Conservation (phyloP, 257 asterid species). For the Dorcoceras hygrometricum region DNA sequence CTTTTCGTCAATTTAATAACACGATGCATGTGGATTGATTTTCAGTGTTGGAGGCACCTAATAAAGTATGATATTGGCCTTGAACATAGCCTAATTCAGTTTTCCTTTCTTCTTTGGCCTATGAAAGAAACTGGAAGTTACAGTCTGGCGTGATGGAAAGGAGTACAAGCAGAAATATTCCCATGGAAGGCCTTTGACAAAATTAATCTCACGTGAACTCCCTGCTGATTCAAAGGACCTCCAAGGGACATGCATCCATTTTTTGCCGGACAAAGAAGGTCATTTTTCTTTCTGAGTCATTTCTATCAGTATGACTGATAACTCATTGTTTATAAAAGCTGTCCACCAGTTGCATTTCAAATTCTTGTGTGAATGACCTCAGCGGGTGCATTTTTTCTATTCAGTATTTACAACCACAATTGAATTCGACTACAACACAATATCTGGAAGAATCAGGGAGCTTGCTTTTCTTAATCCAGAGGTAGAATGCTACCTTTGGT, state of each 20-base stretch:
- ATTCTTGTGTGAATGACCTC: constrained; percentile 11
- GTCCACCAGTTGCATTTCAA: not conserved
- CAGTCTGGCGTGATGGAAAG: constrained; percentile 91
- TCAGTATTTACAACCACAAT: constrained; percentile 80
- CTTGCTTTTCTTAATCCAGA: constrained; percentile 97
- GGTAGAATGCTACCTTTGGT: constrained; percentile 40
- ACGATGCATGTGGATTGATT: too few relatives aligned
- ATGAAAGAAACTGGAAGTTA: constrained; percentile 73
- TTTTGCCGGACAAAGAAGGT: constrained; percentile 98
- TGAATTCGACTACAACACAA: constrained; percentile 79
- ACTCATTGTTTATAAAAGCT: constrained; percentile 18
- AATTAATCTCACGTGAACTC: constrained; percentile 55
- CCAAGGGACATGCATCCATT: constrained; percentile 74
- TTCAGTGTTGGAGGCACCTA: not conserved
- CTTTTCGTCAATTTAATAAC: too few relatives aligned
- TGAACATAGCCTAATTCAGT: not conserved
- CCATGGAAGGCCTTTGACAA: constrained; percentile 80
- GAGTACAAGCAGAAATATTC: constrained; percentile 82
- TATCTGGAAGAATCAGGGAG: constrained; percentile 92
- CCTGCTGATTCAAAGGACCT: constrained; percentile 51
- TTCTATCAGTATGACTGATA: constrained; percentile 10
- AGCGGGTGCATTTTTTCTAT: constrained; percentile 25
- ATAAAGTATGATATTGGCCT: not conserved
- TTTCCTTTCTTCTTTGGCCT: constrained; percentile 22
- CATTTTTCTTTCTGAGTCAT: constrained; percentile 12